Percentiles rank a stretch among this genome's conserved stretches.
Evolutionary conservation across 805 yeast genomes (phyloP).

Genomic region (Cyberlindnera saturnus): DNA sequence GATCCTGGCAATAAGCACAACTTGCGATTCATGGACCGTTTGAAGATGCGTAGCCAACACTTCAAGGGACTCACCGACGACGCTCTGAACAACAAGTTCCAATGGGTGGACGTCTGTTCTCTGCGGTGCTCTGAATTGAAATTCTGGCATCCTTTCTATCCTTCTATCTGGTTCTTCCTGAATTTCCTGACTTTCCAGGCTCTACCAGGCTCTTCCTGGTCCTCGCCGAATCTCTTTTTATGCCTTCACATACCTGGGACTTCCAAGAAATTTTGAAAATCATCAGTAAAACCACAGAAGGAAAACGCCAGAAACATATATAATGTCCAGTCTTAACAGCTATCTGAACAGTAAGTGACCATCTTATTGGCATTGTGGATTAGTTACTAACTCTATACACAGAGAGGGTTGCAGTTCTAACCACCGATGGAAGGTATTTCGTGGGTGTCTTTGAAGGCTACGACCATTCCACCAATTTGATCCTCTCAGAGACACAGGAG

Average conservation of each 20-base stretch:
- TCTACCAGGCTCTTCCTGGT: background rate
- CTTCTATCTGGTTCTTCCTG: background rate
- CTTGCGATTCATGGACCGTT: slow-evolving; percentile 50
- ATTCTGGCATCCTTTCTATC: slow-evolving; percentile 5
- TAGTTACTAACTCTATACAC: slow-evolving; percentile 6
- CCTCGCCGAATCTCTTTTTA: background rate
- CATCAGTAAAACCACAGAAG: no score
- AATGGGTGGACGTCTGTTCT: slow-evolving; percentile 45
- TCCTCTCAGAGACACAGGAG: slow-evolving; percentile 47
- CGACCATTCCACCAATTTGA: slow-evolving; percentile 58
- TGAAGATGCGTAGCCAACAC: slow-evolving; percentile 43
- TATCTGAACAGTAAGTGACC: background rate
- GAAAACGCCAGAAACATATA: background rate
- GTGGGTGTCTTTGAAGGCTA: slow-evolving; percentile 49
- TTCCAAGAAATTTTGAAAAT: no score
- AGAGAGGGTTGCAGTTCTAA: slow-evolving; percentile 48
- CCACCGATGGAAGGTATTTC: slow-evolving; percentile 50
- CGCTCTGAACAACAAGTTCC: slow-evolving; percentile 51
- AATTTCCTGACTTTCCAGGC: no score
- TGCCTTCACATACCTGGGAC: background rate
- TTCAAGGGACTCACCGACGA: slow-evolving; percentile 50
- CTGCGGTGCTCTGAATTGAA: slow-evolving; percentile 11
- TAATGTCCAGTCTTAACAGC: slow-evolving; percentile 5
- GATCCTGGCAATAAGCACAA: slow-evolving; percentile 44
- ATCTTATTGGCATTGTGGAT: no score